Evolutionary conservation across 2,329 filamentous ascomycete genomes (phyloP), one percentile per base, ranked within the genome.

Genomic region (Sporothrix curviconia): DNA sequence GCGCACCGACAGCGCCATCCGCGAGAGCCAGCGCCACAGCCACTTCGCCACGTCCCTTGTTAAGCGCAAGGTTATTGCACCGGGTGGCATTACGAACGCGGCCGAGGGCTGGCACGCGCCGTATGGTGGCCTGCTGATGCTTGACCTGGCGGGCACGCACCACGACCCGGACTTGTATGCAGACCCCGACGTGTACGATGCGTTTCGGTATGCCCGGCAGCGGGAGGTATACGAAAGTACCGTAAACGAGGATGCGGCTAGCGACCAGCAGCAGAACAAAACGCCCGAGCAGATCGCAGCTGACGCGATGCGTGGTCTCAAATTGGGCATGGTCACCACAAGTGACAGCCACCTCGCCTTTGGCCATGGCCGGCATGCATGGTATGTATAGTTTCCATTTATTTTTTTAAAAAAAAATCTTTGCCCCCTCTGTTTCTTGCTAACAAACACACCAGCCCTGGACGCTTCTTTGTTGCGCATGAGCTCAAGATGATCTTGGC

Each of bases 301-400:
- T 3, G 69, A 70, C 12, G 66, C 64, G 0, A 61, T 76, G 44
- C 65, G 63, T 42, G 64, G 67, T 15, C 75, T 73, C 43, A 73
- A 76, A 65, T 62, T 76, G 15, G 75, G 78, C 3, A 75, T 84
- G 71, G 77, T 82, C 12, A 78, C 78, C 5, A 82, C 80, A 2
- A 77, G 75, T 36, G 70, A 76, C 37, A 65, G 69, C 7, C 77
- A 80, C 62, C 65, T 83, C 19, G 71, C 77, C 0, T 85, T 84
- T 66, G 80, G 82, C 0, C 78, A 83, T 59, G 82, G 82, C 7
- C 71, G 76, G 60, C 80, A 84, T 64, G 78, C 76, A 2, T 79
- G 66, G 71, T 72, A 55, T 60, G 69, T 64, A 15, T 11, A 17
- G 1, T 32, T 19, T 9, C 9, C 12, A 17, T 19, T 8, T 32